A percentile compares a stretch with the other conserved stretches of the same genome.
Evolutionary conservation across 495 filamentous ascomycete species (phyloP).

Genomic region (Neurospora hispaniola): DNA sequence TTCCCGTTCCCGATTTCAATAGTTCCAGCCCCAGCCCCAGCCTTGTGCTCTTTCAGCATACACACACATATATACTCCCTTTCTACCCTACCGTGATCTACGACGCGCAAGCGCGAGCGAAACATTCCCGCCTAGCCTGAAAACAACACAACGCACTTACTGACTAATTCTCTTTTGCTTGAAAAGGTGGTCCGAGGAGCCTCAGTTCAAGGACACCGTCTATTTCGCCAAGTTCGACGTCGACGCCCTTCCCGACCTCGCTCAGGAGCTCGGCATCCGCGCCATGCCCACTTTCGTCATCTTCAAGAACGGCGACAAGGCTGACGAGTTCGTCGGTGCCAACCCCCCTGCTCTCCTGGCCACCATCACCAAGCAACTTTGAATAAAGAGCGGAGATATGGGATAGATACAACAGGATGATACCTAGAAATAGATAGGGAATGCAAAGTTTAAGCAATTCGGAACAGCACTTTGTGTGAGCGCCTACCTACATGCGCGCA

Average conservation of each 20-base stretch:
- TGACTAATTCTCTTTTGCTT: background rate
- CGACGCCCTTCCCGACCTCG: constrained; percentile 66
- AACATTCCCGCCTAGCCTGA: background rate
- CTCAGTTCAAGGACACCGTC: constrained; percentile 34
- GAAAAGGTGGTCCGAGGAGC: constrained; percentile 42
- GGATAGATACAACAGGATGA: background rate
- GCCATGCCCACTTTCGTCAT: constrained; percentile 93
- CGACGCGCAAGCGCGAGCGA: background rate
- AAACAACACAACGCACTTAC: background rate
- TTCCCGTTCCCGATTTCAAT: background rate
- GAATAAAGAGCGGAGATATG: background rate
- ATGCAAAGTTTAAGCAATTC: background rate
- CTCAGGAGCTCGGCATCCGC: constrained; percentile 69
- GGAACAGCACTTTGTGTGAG: background rate
- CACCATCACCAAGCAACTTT: background rate
- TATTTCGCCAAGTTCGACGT: constrained; percentile 92
- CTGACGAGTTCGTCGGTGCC: constrained; percentile 68
- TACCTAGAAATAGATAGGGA: background rate
- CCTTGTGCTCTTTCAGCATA: background rate
- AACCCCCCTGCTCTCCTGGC: constrained; percentile 40
- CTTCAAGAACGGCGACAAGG: constrained; percentile 62
- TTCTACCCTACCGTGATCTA: background rate
- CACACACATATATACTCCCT: background rate
- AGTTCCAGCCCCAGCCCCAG: background rate
- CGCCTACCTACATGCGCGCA: background rate